Conservation (phyloP, 2,329 filamentous ascomycete genomes). For the Calonectria honghensis region DNA sequence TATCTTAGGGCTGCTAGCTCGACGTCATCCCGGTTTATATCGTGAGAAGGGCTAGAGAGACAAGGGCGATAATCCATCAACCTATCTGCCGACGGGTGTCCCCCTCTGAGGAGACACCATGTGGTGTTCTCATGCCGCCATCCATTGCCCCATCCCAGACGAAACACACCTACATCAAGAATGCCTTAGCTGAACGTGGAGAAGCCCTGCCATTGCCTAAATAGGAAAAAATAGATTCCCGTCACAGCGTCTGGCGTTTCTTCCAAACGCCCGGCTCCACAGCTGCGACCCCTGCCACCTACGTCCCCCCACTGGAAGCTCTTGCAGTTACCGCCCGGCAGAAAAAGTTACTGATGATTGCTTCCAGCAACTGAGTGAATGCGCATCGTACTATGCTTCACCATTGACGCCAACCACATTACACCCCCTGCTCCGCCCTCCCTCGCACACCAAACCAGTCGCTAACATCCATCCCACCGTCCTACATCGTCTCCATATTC, state of each 20-base stretch:
- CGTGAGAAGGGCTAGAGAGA: background rate
- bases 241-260: slow-evolving; percentile 29
- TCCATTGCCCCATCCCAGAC: background rate
- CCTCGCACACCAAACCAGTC: background rate
- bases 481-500: background rate
- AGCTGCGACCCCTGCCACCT: slow-evolving; percentile 36
- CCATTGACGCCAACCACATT: slow-evolving; percentile 21
- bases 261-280: slow-evolving; percentile 35
- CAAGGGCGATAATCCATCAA: background rate
- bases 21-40: background rate
- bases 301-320: slow-evolving; percentile 10
- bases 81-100: background rate
- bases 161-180: slow-evolving; percentile 23
- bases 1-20: background rate
- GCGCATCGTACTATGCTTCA: slow-evolving; percentile 42
- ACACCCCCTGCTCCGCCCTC: slow-evolving; percentile 12
- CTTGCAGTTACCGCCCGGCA: slow-evolving; percentile 56
- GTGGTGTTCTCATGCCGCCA: background rate
- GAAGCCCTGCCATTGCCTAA: slow-evolving; percentile 46
- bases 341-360: slow-evolving; percentile 50
- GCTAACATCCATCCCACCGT: background rate
- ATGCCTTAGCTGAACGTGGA: slow-evolving; percentile 43
- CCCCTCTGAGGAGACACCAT: slow-evolving; percentile 1
- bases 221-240: slow-evolving; percentile 43
- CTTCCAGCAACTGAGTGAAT: slow-evolving; percentile 37